These are phyloP conservation scores for Ogataea hybrid DNA, from an alignment of 1,139 yeast genomes.

Conservation along the genomic window DNA sequence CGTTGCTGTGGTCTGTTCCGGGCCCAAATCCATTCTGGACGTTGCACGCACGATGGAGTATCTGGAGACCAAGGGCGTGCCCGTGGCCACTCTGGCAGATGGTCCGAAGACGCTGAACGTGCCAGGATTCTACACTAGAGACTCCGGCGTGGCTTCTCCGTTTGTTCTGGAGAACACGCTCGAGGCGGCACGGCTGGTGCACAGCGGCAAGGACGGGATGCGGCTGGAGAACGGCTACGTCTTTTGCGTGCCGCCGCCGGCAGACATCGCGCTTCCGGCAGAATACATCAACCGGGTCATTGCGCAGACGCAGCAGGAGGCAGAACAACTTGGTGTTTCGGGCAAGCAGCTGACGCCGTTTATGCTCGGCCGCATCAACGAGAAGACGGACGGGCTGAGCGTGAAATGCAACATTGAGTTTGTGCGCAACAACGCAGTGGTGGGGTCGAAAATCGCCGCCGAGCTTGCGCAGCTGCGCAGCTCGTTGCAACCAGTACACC, in stretches of 20 bases:
- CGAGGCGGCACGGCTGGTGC: constrained; percentile 63
- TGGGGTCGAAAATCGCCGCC: constrained; percentile 67
- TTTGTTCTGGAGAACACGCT: constrained; percentile 50
- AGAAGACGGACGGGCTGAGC: constrained; percentile 65
- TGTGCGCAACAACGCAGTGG: constrained; percentile 71
- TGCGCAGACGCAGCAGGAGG: constrained; percentile 55
- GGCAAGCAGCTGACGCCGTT: constrained; percentile 86
- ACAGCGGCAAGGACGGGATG: constrained; percentile 50
- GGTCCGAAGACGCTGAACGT: constrained; percentile 42
- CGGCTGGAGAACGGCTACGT: constrained; percentile 64
- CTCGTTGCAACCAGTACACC: neutral
- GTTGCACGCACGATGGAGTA: constrained; percentile 81
- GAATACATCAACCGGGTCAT: constrained; percentile 55
- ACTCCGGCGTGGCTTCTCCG: constrained; percentile 73
- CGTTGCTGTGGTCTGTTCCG: constrained; percentile 86
- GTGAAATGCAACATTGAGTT: constrained; percentile 71
- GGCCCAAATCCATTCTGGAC: constrained; percentile 85
- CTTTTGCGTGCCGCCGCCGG: constrained; percentile 83
- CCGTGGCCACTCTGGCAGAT: constrained; percentile 41
- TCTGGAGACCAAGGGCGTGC: constrained; percentile 83
- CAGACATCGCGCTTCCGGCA: constrained; percentile 55
- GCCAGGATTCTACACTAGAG: constrained; percentile 85
- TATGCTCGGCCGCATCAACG: constrained; percentile 61
- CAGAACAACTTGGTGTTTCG: constrained; percentile 47
- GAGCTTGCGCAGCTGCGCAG: constrained; percentile 36